Conservation (phyloP, 805 yeast species). For the Ogataea haglerorum region DNA sequence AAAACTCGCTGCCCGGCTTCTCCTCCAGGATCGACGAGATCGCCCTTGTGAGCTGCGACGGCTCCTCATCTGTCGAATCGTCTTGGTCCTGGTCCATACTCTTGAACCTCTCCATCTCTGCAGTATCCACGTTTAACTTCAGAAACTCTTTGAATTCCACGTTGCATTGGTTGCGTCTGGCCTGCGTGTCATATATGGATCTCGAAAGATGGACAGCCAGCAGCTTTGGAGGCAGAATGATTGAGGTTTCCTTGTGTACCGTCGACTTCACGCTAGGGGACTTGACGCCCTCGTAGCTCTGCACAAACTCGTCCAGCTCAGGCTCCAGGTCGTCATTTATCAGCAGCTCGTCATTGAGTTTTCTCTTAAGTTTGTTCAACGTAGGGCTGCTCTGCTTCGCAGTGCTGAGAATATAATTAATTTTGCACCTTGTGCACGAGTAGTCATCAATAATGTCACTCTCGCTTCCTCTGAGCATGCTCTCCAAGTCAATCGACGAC, state of each 20-base stretch:
- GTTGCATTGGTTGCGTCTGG: constrained; percentile 71
- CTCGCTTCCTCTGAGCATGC: constrained; percentile 53
- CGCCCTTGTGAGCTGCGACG: constrained; percentile 12
- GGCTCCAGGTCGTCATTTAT: constrained; percentile 67
- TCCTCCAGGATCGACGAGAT: constrained; percentile 18
- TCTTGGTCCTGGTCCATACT: constrained; percentile 27
- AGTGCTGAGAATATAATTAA: constrained; percentile 39
- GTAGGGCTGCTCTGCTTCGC: constrained; percentile 29
- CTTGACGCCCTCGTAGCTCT: constrained; percentile 35
- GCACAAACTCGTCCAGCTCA: constrained; percentile 45
- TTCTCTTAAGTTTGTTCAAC: constrained; percentile 34
- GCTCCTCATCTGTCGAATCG: constrained; percentile 30
- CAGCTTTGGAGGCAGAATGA: constrained; percentile 65
- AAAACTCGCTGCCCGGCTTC: constrained; percentile 22
- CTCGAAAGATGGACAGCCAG: constrained; percentile 83
- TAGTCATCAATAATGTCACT: constrained; percentile 74
- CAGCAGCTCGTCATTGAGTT: constrained; percentile 37
- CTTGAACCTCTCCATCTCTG: constrained; percentile 20
- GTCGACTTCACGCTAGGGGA: constrained; percentile 47
- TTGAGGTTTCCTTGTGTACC: constrained; percentile 61
- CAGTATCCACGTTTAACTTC: constrained; percentile 44
- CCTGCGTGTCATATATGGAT: constrained; percentile 67
- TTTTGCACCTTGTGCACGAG: constrained; percentile 71
- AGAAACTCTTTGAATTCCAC: constrained; percentile 60
- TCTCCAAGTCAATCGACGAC: constrained; percentile 36